These are phyloP conservation scores for Pyrus bretschneideri DNA, from an alignment of 306 rosid species.

Conservation along the genomic window DNA sequence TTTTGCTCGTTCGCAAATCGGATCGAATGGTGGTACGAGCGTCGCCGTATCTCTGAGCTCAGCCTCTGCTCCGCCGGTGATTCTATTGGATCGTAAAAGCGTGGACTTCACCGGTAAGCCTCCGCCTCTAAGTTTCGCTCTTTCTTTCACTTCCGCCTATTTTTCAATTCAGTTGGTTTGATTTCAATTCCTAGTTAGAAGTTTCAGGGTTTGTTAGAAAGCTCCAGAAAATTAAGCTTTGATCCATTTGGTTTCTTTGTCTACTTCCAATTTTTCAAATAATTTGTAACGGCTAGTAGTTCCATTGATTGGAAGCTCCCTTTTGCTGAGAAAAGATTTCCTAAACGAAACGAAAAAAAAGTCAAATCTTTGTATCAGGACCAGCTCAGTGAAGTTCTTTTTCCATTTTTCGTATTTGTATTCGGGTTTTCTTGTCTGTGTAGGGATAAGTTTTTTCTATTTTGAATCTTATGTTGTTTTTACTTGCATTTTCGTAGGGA, in stretches of 20 bases:
- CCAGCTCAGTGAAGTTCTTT: neutral
- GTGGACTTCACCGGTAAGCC: slow-evolving; percentile 11
- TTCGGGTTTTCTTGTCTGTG: neutral
- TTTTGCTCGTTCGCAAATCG: neutral
- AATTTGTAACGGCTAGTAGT: neutral
- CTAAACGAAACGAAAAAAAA: neutral
- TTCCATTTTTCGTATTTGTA: neutral
- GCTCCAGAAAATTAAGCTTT: neutral
- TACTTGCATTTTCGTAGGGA: slow-evolving; percentile 21
- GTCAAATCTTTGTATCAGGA: neutral
- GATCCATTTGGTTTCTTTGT: neutral
- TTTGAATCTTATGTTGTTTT: neutral
- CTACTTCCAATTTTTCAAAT: neutral
- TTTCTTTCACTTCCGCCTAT: neutral
- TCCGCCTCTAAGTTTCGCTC: neutral
- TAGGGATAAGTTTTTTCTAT: neutral
- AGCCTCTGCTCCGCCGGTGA: neutral
- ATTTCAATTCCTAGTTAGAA: neutral
- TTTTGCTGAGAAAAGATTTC: neutral
- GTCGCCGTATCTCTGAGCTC: slow-evolving; percentile 4
- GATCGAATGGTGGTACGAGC: neutral
- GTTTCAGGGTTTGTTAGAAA: slow-evolving; percentile 15
- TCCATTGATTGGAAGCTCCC: neutral
- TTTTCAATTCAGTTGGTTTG: neutral
- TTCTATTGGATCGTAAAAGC: slow-evolving; percentile 2